Evolutionary conservation across 2,329 filamentous ascomycete species (phyloP).

Genomic region (Sclerotinia subarctica): DNA sequence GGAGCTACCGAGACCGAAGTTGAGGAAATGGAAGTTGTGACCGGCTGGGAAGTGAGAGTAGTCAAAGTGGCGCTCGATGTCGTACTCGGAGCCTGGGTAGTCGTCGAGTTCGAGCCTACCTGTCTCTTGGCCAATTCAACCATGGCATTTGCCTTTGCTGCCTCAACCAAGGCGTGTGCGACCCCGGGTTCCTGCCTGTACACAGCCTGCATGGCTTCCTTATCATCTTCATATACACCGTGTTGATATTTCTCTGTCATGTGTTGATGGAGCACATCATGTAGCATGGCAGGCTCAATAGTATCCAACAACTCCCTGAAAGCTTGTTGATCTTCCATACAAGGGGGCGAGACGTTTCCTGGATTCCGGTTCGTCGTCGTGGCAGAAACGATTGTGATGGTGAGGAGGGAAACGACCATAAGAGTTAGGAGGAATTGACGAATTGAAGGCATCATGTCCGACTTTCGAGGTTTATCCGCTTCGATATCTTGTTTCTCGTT

Average conservation of each 20-base stretch:
- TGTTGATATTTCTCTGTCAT: constrained; percentile 63
- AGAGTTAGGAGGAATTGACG: constrained; percentile 40
- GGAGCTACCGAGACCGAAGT: constrained; percentile 14
- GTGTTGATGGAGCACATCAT: constrained; percentile 63
- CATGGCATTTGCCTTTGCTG: constrained; percentile 44
- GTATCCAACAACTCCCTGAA: constrained; percentile 56
- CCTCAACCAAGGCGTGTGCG: constrained; percentile 59
- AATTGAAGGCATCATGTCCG: constrained; percentile 42
- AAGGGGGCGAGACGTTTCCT: constrained; percentile 17
- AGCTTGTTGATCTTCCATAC: constrained; percentile 33
- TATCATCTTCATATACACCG: constrained; percentile 65
- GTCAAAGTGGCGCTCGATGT: constrained; percentile 14
- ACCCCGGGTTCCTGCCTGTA: constrained; percentile 59
- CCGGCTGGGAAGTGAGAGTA: constrained; percentile 1
- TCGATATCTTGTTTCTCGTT: constrained; percentile 20
- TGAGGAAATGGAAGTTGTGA: neutral
- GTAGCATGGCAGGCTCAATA: constrained; percentile 58
- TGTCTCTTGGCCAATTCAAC: constrained; percentile 57
- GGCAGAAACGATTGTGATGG: constrained; percentile 41
- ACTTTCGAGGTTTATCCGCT: constrained; percentile 17
- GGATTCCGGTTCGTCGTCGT: constrained; percentile 29
- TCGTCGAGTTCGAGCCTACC: constrained; percentile 30
- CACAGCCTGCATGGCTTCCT: constrained; percentile 60
- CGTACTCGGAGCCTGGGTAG: neutral
- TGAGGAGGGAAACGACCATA: constrained; percentile 37